Evolutionary conservation across 768 basidiomycete species (phyloP).

Genomic region (Solioccasus polychromus): DNA sequence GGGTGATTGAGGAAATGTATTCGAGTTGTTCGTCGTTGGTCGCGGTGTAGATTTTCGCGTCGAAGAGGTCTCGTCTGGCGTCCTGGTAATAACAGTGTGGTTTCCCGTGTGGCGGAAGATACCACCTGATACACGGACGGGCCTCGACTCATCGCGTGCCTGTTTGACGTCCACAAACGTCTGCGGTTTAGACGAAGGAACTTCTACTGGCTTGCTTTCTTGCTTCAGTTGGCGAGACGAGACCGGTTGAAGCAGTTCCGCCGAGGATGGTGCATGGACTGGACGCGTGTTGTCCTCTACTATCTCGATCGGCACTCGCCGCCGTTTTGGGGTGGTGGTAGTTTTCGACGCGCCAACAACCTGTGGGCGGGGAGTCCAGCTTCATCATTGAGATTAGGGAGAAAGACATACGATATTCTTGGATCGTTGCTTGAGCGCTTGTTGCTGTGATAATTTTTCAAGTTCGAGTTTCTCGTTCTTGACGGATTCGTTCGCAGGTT

Average conservation of each 20-base stretch:
- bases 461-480: conserved; percentile 61
- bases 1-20: conserved; percentile 21
- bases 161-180: conserved; percentile 62
- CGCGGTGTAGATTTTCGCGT: conserved; percentile 1
- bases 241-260: conserved; percentile 36
- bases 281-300: conserved; percentile 44
- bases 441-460: conserved; percentile 33
- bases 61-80: conserved; percentile 16
- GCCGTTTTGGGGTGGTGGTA: conserved; percentile 39
- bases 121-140: conserved; percentile 59
- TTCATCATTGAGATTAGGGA: neutral
- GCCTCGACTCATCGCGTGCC: conserved; percentile 44
- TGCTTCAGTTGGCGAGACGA: conserved; percentile 35
- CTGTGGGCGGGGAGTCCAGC: conserved; percentile 10
- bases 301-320: conserved; percentile 64
- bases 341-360: conserved; percentile 1
- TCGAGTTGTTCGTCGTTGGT: conserved; percentile 1
- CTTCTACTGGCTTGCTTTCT: conserved; percentile 14
- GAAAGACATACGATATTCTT: conserved; percentile 27
- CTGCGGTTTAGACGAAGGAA: conserved; percentile 16
- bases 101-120: conserved; percentile 68
- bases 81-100: conserved; percentile 51
- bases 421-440: conserved; percentile 33
- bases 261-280: too few relatives aligned
- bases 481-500: conserved; percentile 62